Percentiles rank a stretch among this genome's conserved stretches.
These are phyloP conservation scores for Protea cynaroides DNA, from an alignment of 164 flowering plant genomes.

Conservation along the genomic window DNA sequence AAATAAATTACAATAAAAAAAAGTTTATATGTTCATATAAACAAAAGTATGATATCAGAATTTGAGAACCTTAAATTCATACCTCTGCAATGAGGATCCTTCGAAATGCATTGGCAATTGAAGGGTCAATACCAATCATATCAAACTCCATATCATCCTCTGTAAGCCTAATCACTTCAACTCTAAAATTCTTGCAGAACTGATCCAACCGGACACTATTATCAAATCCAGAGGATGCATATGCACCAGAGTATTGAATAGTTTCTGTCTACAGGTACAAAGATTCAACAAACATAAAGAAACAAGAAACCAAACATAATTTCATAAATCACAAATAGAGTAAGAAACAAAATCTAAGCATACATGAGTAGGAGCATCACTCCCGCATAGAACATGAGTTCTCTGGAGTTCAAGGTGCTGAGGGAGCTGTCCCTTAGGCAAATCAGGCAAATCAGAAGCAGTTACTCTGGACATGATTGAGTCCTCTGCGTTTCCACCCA, in stretches of 20 bases:
- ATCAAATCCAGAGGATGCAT: conserved; percentile 62
- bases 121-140: conserved; percentile 85
- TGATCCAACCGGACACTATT: conserved; percentile 51
- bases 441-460: conserved; percentile 47
- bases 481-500: not conserved
- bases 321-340: not conserved
- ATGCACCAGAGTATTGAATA: conserved; percentile 64
- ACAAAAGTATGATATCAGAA: not conserved
- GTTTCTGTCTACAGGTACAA: conserved; percentile 54
- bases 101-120: conserved; percentile 86
- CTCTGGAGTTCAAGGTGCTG: conserved; percentile 66
- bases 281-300: conserved; percentile 5
- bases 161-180: conserved; percentile 48
- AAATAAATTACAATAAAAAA: not conserved
- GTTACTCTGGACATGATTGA: conserved; percentile 12
- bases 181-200: conserved; percentile 56
- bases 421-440: conserved; percentile 63
- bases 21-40: too few species aligned
- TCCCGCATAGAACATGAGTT: conserved; percentile 57
- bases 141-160: conserved; percentile 86
- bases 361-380: conserved; percentile 75
- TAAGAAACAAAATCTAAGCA: not conserved
- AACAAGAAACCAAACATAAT: not conserved
- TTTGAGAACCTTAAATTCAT: not conserved
- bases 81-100: conserved; percentile 95